Conservation (phyloP, 257 asterid genomes). For the Primulina eburnea region DNA sequence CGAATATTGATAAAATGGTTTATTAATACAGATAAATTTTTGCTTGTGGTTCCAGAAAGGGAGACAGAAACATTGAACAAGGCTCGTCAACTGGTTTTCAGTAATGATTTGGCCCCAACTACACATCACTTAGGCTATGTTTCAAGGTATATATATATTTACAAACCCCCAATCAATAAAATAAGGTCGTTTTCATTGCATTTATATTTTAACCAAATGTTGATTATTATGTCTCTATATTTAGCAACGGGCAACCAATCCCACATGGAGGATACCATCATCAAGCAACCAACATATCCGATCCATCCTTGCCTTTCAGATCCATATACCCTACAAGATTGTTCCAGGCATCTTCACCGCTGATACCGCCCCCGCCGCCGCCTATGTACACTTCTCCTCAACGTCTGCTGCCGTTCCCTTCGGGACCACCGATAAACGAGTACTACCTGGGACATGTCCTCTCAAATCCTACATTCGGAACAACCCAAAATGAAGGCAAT, state of each 20-base stretch:
- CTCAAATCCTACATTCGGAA: constrained; percentile 29
- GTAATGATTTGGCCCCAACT: constrained; percentile 61
- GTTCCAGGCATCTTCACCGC: constrained; percentile 40
- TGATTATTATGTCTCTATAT: neutral
- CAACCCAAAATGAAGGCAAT: constrained; percentile 28
- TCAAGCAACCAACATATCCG: constrained; percentile 38
- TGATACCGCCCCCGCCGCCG: constrained; percentile 18
- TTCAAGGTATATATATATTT: constrained; percentile 33
- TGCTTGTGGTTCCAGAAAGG: constrained; percentile 48
- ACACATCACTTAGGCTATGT: constrained; percentile 55
- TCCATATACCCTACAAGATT: constrained; percentile 57
- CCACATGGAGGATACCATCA: constrained; percentile 51
- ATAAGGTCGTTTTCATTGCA: neutral
- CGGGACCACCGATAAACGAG: constrained; percentile 41
- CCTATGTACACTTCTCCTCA: constrained; percentile 54
- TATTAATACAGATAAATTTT: constrained; percentile 28
- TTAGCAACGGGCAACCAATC: constrained; percentile 51
- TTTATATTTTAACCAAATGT: neutral
- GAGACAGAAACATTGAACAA: constrained; percentile 92
- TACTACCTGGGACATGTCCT: constrained; percentile 67
- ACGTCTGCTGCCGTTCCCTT: constrained; percentile 44
- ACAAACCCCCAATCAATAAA: neutral
- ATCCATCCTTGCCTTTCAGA: constrained; percentile 44
- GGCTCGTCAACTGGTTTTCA: constrained; percentile 89
- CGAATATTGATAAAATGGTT: neutral